Evolutionary conservation across 768 basidiomycete species (phyloP).

Genomic region (Naematelia aurantialba): DNA sequence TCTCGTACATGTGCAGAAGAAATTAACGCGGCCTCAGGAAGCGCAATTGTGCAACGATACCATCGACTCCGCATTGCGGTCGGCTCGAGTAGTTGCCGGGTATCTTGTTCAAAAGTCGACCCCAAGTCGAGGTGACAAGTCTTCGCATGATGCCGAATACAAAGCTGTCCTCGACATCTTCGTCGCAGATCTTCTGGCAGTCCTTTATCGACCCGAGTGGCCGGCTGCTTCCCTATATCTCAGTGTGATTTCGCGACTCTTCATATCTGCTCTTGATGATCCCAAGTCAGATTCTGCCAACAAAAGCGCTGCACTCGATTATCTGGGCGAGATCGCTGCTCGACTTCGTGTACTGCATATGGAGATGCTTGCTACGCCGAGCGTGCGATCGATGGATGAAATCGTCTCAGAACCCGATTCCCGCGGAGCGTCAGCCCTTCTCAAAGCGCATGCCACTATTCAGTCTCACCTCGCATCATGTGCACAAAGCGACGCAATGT

Average conservation of each 20-base stretch:
- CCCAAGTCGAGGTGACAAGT: slow-evolving; percentile 73
- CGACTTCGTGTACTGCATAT: slow-evolving; percentile 56
- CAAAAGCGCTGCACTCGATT: slow-evolving; percentile 85
- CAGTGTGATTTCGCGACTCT: slow-evolving; percentile 72
- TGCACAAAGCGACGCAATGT: slow-evolving; percentile 26
- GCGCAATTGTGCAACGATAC: slow-evolving; percentile 22
- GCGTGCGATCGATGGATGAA: slow-evolving; percentile 59
- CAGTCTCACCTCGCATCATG: slow-evolving; percentile 17
- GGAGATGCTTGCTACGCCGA: slow-evolving; percentile 19
- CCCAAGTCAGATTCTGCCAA: slow-evolving; percentile 72
- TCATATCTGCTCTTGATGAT: slow-evolving; percentile 82
- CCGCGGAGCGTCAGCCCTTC: slow-evolving; percentile 3
- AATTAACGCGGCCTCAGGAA: slow-evolving; percentile 38
- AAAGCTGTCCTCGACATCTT: slow-evolving; percentile 86
- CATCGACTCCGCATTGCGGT: slow-evolving; percentile 65
- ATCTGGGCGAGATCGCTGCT: slow-evolving; percentile 88
- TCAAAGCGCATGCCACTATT: slow-evolving; percentile 20
- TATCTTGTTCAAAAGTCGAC: slow-evolving; percentile 63
- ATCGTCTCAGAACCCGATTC: slow-evolving; percentile 26
- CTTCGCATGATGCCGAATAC: slow-evolving; percentile 90
- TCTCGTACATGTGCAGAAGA: slow-evolving; percentile 5
- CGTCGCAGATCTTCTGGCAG: slow-evolving; percentile 77
- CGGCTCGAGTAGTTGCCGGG: slow-evolving; percentile 75
- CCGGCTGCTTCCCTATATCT: slow-evolving; percentile 82
- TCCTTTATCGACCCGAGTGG: slow-evolving; percentile 96